phyloP scores from a whole-genome alignment of 352 stramenopile genomes.

The Phytophthora palmivora region DNA sequence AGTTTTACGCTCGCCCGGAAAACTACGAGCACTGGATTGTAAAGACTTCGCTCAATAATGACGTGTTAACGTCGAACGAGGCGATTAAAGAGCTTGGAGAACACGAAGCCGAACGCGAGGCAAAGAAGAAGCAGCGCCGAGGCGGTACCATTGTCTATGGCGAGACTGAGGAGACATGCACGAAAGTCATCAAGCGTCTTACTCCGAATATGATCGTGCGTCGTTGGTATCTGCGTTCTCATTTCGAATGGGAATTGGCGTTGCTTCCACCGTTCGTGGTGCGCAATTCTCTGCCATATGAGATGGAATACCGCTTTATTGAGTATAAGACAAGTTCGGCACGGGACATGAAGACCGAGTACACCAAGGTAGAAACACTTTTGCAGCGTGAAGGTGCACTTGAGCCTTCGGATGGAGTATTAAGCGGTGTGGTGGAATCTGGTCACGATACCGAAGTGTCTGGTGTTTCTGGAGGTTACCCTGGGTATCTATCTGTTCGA shows the following conservation, averaged over 20 bases:
- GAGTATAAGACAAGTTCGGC: conserved; percentile 76
- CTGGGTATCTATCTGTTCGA: conserved; percentile 79
- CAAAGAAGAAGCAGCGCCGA: conserved; percentile 62
- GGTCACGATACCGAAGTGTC: conserved; percentile 80
- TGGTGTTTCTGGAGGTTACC: conserved; percentile 70
- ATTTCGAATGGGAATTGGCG: conserved; percentile 85
- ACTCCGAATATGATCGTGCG: conserved; percentile 79
- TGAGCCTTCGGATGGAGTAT: conserved; percentile 43
- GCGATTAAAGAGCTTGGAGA: conserved; percentile 69
- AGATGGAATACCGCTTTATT: conserved; percentile 85
- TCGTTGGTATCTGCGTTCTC: conserved; percentile 74
- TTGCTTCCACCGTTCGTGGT: conserved; percentile 84
- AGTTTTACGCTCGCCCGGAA: conserved; percentile 78
- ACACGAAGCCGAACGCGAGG: conserved; percentile 52
- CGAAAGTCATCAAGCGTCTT: conserved; percentile 77
- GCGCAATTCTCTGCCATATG: conserved; percentile 88
- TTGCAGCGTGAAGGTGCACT: conserved; percentile 46
- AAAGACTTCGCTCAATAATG: conserved; percentile 78
- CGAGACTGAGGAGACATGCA: conserved; percentile 76
- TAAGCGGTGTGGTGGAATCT: conserved; percentile 64
- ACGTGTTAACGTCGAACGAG: conserved; percentile 65
- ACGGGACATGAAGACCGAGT: conserved; percentile 64
- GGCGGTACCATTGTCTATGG: conserved; percentile 78
- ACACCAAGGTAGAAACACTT: conserved; percentile 62
- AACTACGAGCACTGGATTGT: conserved; percentile 80